Percentiles rank a stretch among this genome's conserved stretches.
These are phyloP conservation scores for Heracleum sosnowskyi DNA, from an alignment of 129 eudicot species.

Conservation along the genomic window DNA sequence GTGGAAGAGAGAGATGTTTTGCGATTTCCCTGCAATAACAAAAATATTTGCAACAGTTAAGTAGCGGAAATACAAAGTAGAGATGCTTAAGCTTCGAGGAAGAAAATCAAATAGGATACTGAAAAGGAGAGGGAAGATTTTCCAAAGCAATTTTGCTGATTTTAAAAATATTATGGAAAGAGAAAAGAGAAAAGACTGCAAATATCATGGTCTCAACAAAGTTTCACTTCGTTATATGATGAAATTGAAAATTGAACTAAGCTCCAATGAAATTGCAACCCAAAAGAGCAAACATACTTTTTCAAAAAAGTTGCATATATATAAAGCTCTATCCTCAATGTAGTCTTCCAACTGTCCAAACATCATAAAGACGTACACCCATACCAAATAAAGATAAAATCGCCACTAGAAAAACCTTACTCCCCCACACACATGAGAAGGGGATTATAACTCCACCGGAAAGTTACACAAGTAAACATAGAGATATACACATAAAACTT, in stretches of 20 bases:
- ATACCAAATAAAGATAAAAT: neutral
- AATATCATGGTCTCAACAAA: neutral
- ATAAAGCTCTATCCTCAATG: neutral
- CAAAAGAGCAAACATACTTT: neutral
- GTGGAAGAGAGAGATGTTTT: slow-evolving; percentile 93
- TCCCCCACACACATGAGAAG: neutral
- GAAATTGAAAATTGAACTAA: too few species aligned
- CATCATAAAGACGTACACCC: neutral
- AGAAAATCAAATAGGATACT: neutral
- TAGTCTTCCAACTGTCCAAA: neutral
- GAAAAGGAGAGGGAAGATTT: neutral
- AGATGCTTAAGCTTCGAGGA: neutral
- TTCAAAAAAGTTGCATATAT: neutral
- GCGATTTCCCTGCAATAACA: slow-evolving; percentile 76
- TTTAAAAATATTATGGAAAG: neutral
- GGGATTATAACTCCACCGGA: neutral
- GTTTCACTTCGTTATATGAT: neutral
- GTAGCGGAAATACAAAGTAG: neutral
- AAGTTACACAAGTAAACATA: neutral
- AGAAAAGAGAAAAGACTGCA: neutral
- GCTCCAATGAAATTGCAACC: neutral
- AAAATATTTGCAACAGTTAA: neutral
- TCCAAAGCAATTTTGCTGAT: neutral
- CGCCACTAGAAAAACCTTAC: neutral
- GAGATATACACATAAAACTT: neutral